These are phyloP conservation scores for Arthroderma sp. DNA, from an alignment of 2,329 filamentous ascomycete species.

Conservation along the genomic window DNA sequence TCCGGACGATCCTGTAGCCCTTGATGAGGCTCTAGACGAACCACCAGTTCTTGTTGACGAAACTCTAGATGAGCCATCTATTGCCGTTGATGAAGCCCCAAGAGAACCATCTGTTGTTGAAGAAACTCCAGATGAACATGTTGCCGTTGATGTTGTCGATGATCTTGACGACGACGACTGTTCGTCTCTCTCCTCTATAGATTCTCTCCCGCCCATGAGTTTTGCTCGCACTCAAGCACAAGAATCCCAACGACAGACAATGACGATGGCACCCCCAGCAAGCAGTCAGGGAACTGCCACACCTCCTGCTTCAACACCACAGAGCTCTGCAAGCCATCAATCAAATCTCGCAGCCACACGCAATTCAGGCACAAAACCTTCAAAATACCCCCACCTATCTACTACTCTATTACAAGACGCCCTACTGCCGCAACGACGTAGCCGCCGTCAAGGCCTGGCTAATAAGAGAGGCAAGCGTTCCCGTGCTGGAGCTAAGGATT, in stretches of 20 bases:
- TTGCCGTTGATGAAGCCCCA: neutral
- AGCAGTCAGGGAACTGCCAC: neutral
- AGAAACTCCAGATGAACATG: neutral
- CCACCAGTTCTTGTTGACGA: neutral
- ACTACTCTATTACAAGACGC: neutral
- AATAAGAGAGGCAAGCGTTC: neutral
- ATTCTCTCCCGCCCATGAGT: neutral
- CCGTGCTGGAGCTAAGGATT: neutral
- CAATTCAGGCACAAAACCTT: neutral
- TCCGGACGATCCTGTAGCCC: neutral
- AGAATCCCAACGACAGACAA: neutral
- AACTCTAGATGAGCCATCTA: neutral
- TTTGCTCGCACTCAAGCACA: neutral
- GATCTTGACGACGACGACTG: neutral
- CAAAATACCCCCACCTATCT: neutral
- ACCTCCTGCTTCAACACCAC: neutral
- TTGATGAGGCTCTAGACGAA: neutral
- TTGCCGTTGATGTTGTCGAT: constrained; percentile 2
- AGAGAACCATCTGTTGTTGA: constrained; percentile 11
- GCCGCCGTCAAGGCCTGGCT: neutral
- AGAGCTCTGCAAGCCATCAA: neutral
- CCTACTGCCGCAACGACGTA: neutral
- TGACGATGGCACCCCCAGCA: neutral
- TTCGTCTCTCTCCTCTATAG: neutral
- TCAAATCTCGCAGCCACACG: neutral